Base-by-base conservation (phyloP, 495 filamentous ascomycete genomes). In the Astrothelium subdiscretum region DNA sequence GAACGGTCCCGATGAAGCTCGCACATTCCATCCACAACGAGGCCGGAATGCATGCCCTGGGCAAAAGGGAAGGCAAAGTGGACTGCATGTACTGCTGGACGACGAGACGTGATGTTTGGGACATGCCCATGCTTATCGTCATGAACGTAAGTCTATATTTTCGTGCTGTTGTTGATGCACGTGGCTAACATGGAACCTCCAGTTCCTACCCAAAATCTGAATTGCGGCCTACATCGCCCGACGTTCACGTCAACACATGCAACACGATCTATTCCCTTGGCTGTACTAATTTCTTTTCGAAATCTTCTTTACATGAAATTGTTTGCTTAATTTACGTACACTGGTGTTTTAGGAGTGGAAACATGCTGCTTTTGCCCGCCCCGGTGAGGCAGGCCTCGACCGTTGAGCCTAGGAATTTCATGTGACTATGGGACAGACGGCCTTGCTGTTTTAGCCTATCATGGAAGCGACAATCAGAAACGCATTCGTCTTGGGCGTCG, bases 41-140 rank as follows among this genome's bases (percentile, higher is more conserved):
- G 71, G 84, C 86, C 64, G 89, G 84, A 0, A 88, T 94, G 74
- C 78, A 80, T 59, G 82, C 83, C 42, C 78, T 90, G 51, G 85
- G 91, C 1, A 86, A 87, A 72, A 87, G 85, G 70, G 91, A 96
- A 64, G 94, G 92, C 63, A 92, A 91, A 74, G 86, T 97, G 57
- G 89, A 96, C 70, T 96, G 91, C 78, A 90, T 85, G 68, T 95
- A 91, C 75, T 92, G 88, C 77, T 98, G 94, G 92, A 91, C 89
- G 64, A 91, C 97, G 62, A 94, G 92, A 79, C 80, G 94, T 63
- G 94, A 98, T 74, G 89, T 94, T 52, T 98, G 97, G 76, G 94
- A 97, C 74, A 96, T 98, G 73, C 94, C 94, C 31, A 97, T 96
- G 91, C 75, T 98, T 73, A 94, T 97, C 74, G 85, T 96, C 68